Conservation (phyloP, 192 early-diverging fungal genomes). For the Dissophora ornata region DNA sequence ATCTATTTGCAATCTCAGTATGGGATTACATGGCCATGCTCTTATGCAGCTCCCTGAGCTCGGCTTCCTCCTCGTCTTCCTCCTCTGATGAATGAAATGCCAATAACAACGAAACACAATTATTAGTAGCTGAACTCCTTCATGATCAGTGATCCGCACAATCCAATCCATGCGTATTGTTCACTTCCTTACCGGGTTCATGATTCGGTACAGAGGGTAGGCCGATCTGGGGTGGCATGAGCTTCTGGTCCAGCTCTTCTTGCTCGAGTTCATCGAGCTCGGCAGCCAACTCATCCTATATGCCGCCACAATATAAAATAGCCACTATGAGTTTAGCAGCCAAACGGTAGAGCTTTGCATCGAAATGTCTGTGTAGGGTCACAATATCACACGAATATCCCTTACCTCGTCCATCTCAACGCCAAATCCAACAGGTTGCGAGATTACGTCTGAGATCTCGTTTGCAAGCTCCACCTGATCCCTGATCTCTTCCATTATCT, state of each 20-base stretch:
- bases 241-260: conserved; percentile 87
- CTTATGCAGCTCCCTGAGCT: conserved; percentile 78
- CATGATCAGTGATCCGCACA: too few species aligned
- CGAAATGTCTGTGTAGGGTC: background rate
- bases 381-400: background rate
- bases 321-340: background rate
- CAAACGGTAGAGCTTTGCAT: background rate
- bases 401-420: conserved; percentile 88
- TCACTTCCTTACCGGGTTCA: conserved; percentile 68
- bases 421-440: conserved; percentile 87
- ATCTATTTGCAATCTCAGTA: background rate
- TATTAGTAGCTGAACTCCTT: too few species aligned
- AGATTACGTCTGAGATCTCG: conserved; percentile 94
- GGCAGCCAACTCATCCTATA: conserved; percentile 82
- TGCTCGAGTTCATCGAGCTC: conserved; percentile 96
- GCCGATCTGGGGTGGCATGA: conserved; percentile 77
- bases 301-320: background rate
- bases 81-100: too few species aligned
- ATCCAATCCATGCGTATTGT: too few species aligned
- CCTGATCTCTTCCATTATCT: conserved; percentile 95
- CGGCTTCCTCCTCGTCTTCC: conserved; percentile 84
- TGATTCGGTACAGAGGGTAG: conserved; percentile 67
- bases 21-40: conserved; percentile 77
- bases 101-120: background rate
- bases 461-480: conserved; percentile 98